Percentiles rank a stretch among this genome's conserved stretches.
phyloP scores from a whole-genome alignment of 1,284 basidiomycete species.

The Bondarzewia mesenterica region DNA sequence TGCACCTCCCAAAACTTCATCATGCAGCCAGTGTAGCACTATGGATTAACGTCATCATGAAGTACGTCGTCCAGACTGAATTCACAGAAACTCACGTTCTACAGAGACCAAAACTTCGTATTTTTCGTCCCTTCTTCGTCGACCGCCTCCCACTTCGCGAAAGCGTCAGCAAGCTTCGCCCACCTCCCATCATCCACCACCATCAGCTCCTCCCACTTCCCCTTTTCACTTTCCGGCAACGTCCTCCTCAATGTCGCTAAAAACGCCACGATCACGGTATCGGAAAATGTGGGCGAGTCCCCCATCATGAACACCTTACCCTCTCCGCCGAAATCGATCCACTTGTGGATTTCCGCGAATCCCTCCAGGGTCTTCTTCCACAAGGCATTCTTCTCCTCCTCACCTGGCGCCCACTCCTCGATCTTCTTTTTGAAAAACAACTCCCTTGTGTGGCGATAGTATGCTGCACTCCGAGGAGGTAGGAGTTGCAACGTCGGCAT shows the following conservation, averaged over 20 bases:
- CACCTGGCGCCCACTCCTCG: constrained; percentile 24
- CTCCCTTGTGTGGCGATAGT: constrained; percentile 30
- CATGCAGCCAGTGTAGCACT: no score
- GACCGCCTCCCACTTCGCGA: background rate
- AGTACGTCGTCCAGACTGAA: no score
- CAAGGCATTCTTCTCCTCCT: constrained; percentile 13
- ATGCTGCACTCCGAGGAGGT: constrained; percentile 27
- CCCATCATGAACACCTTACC: constrained; percentile 19
- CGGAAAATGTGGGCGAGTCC: constrained; percentile 25
- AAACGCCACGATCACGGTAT: constrained; percentile 23
- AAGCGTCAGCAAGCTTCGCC: background rate
- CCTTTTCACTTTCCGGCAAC: background rate
- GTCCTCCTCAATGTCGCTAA: constrained; percentile 23
- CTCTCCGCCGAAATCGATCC: constrained; percentile 22
- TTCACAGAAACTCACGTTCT: no score
- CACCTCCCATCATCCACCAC: constrained; percentile 1
- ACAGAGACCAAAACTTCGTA: no score
- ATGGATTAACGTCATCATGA: no score
- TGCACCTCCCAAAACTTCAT: no score
- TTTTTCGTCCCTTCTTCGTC: background rate
- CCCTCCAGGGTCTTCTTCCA: constrained; percentile 27
- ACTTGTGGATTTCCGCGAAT: constrained; percentile 20
- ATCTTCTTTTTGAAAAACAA: constrained; percentile 23
- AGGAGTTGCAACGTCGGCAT: constrained; percentile 16
- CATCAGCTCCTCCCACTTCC: background rate